Conservation (phyloP, 371 early-diverging fungal species). For the Phascolomyces articulosus region DNA sequence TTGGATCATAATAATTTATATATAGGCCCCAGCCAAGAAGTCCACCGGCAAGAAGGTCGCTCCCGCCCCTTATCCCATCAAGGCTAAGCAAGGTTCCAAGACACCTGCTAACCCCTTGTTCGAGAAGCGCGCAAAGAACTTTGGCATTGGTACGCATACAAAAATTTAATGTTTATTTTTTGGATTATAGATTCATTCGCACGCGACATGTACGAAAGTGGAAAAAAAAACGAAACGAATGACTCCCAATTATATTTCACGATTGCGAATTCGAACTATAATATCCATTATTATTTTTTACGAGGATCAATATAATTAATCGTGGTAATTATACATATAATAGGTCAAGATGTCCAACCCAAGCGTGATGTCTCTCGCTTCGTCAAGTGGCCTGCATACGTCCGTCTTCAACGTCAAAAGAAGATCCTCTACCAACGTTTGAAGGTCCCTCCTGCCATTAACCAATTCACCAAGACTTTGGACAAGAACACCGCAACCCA, state of each 20-base stretch:
- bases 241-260: not conserved
- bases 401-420: conserved; percentile 97
- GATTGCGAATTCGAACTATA: not conserved
- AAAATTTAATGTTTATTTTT: not conserved
- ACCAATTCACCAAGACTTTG: conserved; percentile 98
- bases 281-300: not conserved
- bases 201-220: too few species aligned
- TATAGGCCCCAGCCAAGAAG: conserved; percentile 52
- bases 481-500: conserved; percentile 98
- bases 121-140: conserved; percentile 92
- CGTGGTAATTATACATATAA: conserved; percentile 8
- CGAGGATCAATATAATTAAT: not conserved
- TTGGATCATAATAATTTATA: not conserved
- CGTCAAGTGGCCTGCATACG: conserved; percentile 98
- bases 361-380: conserved; percentile 94
- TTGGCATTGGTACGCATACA: conserved; percentile 76
- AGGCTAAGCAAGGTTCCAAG: conserved; percentile 74
- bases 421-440: conserved; percentile 97
- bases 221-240: too few species aligned
- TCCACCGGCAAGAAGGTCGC: conserved; percentile 91
- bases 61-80: conserved; percentile 83
- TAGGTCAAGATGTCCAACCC: conserved; percentile 91
- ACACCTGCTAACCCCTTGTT: conserved; percentile 85
- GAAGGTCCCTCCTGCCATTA: conserved; percentile 99
- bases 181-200: not conserved